Percentiles rank a stretch among this genome's conserved stretches.
Conservation (phyloP, 768 basidiomycete species). For the Erythrobasidium yunnanense region DNA sequence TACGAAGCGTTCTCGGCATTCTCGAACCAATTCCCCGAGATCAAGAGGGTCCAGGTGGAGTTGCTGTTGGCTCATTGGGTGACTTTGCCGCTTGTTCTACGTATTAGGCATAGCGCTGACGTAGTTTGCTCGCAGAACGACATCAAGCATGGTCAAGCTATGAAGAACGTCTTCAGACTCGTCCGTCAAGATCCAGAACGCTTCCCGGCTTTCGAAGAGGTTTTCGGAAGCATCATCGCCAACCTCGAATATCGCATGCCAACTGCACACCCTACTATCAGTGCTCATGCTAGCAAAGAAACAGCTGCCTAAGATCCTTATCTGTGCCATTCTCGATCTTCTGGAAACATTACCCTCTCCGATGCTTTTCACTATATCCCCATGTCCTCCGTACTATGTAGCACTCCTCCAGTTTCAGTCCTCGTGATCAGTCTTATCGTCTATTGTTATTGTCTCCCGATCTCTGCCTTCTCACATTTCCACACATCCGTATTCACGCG, state of each 20-base stretch:
- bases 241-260: slow-evolving; percentile 30
- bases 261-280: background rate
- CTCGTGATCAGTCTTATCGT: too few relatives aligned
- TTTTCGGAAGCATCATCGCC: slow-evolving; percentile 36
- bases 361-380: too few relatives aligned
- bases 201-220: slow-evolving; percentile 42
- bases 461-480: too few relatives aligned
- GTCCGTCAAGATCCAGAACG: slow-evolving; percentile 37
- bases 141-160: slow-evolving; percentile 41
- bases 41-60: slow-evolving; percentile 40
- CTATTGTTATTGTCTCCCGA: too few relatives aligned
- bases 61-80: slow-evolving; percentile 36
- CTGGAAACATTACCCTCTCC: too few relatives aligned
- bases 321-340: too few relatives aligned
- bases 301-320: too few relatives aligned
- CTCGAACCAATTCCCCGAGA: slow-evolving; percentile 43
- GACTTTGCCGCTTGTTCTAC: background rate
- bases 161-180: slow-evolving; percentile 41
- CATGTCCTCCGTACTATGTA: too few relatives aligned
- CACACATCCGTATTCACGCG: too few relatives aligned
- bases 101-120: too few relatives aligned
- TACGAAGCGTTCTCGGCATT: slow-evolving; percentile 45
- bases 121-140: slow-evolving; percentile 37
- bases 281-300: too few relatives aligned
- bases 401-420: too few relatives aligned